A percentile compares a stretch with the other conserved stretches of the same genome.
phyloP scores from a whole-genome alignment of 805 yeast species.

The Wickerhamiella brachini region DNA sequence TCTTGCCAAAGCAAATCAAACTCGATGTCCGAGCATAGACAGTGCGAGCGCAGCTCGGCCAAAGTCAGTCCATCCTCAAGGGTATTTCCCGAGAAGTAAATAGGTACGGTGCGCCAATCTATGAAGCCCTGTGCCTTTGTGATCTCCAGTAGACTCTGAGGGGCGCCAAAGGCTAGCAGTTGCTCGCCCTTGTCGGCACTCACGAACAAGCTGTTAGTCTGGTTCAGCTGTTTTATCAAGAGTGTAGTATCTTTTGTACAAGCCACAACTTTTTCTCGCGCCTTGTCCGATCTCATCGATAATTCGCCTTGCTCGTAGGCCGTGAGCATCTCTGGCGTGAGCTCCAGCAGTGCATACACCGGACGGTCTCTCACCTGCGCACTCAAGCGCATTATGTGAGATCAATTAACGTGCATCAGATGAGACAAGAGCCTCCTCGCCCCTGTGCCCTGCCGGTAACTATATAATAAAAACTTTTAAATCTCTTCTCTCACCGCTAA shows the following conservation, averaged over 20 bases:
- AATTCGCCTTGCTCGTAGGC: slow-evolving; percentile 12
- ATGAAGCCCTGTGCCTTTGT: slow-evolving; percentile 7
- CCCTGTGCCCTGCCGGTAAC: too few relatives aligned
- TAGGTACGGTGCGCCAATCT: slow-evolving; percentile 16
- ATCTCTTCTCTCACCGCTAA: too few relatives aligned
- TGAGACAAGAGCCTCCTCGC: too few relatives aligned
- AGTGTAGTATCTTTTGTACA: slow-evolving; percentile 14
- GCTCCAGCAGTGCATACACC: slow-evolving; percentile 17
- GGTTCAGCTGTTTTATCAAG: slow-evolving; percentile 32
- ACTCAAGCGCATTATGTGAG: not conserved
- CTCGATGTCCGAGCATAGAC: slow-evolving; percentile 34
- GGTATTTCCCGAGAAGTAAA: slow-evolving; percentile 8
- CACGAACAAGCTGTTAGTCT: slow-evolving; percentile 69
- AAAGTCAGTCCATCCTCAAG: not conserved
- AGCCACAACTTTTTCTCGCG: slow-evolving; percentile 6
- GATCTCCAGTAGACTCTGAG: slow-evolving; percentile 17
- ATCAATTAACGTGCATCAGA: not conserved
- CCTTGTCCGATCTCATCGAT: slow-evolving; percentile 5
- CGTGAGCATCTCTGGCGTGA: slow-evolving; percentile 18
- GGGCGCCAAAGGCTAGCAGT: slow-evolving; percentile 17
- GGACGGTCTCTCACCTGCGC: not conserved
- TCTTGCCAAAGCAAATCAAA: slow-evolving; percentile 39
- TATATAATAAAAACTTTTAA: too few relatives aligned
- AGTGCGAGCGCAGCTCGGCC: not conserved
- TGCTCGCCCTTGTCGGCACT: slow-evolving; percentile 19